Conservation (phyloP, 495 filamentous ascomycete genomes). For the Annulohypoxylon nitens region DNA sequence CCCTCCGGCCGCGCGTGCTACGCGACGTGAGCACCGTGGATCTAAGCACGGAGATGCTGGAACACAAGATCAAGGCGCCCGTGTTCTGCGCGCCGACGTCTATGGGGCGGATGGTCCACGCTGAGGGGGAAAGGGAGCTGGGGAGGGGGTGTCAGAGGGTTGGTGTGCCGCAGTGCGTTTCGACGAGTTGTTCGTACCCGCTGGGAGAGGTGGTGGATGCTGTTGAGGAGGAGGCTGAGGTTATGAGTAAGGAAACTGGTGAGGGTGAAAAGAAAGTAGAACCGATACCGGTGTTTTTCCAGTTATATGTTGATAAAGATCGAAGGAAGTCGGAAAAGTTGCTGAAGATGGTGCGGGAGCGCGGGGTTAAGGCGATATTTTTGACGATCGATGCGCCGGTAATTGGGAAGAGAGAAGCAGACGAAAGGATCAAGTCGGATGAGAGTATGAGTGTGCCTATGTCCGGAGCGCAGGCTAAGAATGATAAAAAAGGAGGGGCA, state of each 20-base stretch:
- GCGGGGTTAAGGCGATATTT: constrained; percentile 74
- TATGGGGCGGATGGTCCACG: constrained; percentile 78
- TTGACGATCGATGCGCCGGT: constrained; percentile 77
- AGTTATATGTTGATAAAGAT: constrained; percentile 85
- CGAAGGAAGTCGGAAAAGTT: constrained; percentile 75
- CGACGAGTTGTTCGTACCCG: constrained; percentile 78
- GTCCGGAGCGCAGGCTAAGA: constrained; percentile 67
- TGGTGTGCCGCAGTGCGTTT: constrained; percentile 68
- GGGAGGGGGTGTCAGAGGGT: constrained; percentile 69
- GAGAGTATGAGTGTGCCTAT: constrained; percentile 70
- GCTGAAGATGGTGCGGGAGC: constrained; percentile 66
- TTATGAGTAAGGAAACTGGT: not conserved
- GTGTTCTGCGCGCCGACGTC: constrained; percentile 81
- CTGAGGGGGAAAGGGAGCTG: constrained; percentile 78
- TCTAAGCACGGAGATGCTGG: constrained; percentile 72
- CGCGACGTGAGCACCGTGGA: constrained; percentile 72
- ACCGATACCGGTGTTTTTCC: constrained; percentile 73
- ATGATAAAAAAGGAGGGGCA: constrained; percentile 77
- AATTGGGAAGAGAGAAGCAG: constrained; percentile 72
- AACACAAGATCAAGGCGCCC: constrained; percentile 68
- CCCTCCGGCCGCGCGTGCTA: constrained; percentile 80
- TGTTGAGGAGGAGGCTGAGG: constrained; percentile 48
- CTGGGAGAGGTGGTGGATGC: constrained; percentile 70
- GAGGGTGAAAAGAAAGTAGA: constrained; percentile 2
- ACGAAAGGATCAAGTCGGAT: constrained; percentile 68